Base-by-base conservation (phyloP, 805 yeast genomes). In the Candida alai region DNA sequence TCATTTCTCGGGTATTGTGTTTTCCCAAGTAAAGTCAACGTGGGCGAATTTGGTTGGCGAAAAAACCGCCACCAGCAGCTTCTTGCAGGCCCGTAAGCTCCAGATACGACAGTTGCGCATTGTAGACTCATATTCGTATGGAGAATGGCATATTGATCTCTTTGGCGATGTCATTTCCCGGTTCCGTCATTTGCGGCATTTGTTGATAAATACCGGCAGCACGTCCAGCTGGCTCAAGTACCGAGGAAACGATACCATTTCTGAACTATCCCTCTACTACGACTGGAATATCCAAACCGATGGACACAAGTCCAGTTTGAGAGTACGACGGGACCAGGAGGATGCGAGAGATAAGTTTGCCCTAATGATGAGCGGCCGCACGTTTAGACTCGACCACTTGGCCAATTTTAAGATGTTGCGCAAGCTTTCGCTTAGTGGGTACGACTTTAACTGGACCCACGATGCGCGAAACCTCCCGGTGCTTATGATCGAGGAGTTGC, bases 331-430 rank as follows among this genome's bases (percentile, higher is more conserved):
- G 11, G 35, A 18, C 6, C 8, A 16, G 10, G n/a, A n/a, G n/a
- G n/a, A n/a, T n/a, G n/a, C n/a, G n/a, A n/a, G n/a, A n/a, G n/a
- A n/a, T n/a, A n/a, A n/a, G n/a, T n/a, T n/a, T n/a, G 19, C 20
- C 11, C 28, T 9, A 12, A 32, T 7, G 16, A 10, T 35, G 30
- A 37, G 8, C 32, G 58, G 57, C 12, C 49, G 60, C 31, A 56
- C 54, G 13, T 75, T 75, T 45, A 63, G 62, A 37, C 46, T 74
- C 39, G 52, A 60, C 26, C 79, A 75, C 48, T 49, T 74, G 24
- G 47, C 42, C 18, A 50, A 60, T 6, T 70, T 73, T 39, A 39
- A 43, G 1, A 40, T 47, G 4, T 47, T 76, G 27, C 37, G 48
- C 6, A 47, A 46, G 12, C 43, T 74, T n/a, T 43, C 50, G 1